Percentiles rank a stretch among this genome's conserved stretches.
These are phyloP conservation scores for Datisca glomerata DNA, from an alignment of 306 rosid genomes.

Conservation along the genomic window DNA sequence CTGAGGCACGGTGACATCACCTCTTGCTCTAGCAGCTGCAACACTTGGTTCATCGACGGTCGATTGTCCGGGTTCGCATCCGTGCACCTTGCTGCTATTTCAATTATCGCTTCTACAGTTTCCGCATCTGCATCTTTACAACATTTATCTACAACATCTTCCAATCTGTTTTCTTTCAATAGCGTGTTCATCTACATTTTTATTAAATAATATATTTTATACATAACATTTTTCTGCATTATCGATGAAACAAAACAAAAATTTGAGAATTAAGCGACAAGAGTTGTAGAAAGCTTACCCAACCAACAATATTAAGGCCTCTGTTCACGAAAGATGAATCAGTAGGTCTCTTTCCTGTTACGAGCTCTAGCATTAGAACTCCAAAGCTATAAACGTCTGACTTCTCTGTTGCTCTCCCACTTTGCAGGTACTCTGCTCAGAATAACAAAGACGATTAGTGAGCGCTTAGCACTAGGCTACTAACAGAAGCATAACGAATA, in stretches of 20 bases:
- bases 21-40: slow-evolving; percentile 81
- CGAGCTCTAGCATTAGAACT: slow-evolving; percentile 87
- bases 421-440: slow-evolving; percentile 74
- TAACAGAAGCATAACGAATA: too few relatives aligned
- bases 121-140: slow-evolving; percentile 57
- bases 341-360: slow-evolving; percentile 96
- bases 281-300: slow-evolving; percentile 53
- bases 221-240: not conserved
- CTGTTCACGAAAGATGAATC: slow-evolving; percentile 74
- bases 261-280: not conserved
- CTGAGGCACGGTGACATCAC: slow-evolving; percentile 79
- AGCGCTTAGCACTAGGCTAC: too few relatives aligned
- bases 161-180: slow-evolving; percentile 54
- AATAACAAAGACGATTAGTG: too few relatives aligned
- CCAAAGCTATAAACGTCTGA: slow-evolving; percentile 96
- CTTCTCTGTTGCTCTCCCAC: slow-evolving; percentile 90
- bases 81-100: slow-evolving; percentile 74
- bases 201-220: too few relatives aligned
- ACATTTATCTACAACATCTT: slow-evolving; percentile 57
- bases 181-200: slow-evolving; percentile 59
- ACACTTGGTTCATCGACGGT: slow-evolving; percentile 73
- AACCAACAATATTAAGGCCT: slow-evolving; percentile 91
- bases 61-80: slow-evolving; percentile 79
- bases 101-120: slow-evolving; percentile 67
- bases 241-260: not conserved